Base-by-base conservation (phyloP, 306 rosid species). In the Medicago arabica region DNA sequence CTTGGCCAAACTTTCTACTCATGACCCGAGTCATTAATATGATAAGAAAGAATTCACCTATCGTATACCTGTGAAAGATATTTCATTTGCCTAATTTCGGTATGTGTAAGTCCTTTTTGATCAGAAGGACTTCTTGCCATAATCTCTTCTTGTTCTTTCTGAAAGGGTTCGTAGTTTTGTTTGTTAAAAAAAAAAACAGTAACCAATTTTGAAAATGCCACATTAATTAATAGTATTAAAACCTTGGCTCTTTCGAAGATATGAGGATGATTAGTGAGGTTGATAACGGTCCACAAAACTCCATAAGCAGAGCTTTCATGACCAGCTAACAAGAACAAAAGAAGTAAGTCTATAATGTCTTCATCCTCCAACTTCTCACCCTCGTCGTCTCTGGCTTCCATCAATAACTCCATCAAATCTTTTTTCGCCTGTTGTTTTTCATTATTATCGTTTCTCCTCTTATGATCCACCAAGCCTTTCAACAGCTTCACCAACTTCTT, bases 281-380 rank as follows among this genome's bases (percentile, higher is more conserved):
- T 82, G 69, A 90, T 74, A 74, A 86, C 31, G 21, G 95, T 80
- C 98, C 98, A 90, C 87, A 92, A 60, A 18, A 82, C 84, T 18
- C 87, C 90, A 74, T 90, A 94, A 54, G 92, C 94, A 6, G 96
- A 84, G 78, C 92, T 87, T 87, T 92, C 98, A 66, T 92, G 92
- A 6, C 98, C 98, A 12, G 98, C 98, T 76, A 90, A 80, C 73
- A 88, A 82, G 90, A 90, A 92, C 47, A 90, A 57, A 4, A 90
- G 83, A 25, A 92, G 85, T n/a, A 92, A 51, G 75, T 90, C 98
- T 10, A 79, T 78, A 16, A 90, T 88, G 80, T 88, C 91, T 82
- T 90, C 91, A 46, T 90, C 90, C 8, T 84, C 87, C 75, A 90
- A 31, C 66, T 74, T 73, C 80, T 51, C 61, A 12, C 91, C 92